Evolutionary conservation across 768 basidiomycete species (phyloP), one percentile per base, ranked within the genome.

Genomic region (Psilocybe sp.): DNA sequence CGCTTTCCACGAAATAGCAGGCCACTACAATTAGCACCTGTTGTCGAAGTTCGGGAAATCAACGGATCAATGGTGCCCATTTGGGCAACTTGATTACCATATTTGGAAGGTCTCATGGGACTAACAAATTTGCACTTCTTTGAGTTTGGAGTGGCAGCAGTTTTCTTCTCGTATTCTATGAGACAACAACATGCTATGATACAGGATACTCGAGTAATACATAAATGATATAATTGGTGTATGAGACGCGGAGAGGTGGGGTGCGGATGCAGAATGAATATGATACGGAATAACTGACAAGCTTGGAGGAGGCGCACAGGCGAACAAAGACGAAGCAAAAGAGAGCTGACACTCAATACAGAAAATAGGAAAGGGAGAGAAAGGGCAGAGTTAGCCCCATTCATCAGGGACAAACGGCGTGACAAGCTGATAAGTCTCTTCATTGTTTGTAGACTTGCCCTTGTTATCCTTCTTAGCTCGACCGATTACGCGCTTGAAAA

Each of bases 341-440:
- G 38, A 50, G 20, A 35, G n/a, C 18, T 28, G 23, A 7, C 23
- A 28, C 23, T 28, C 3, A 28, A 28, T 28, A 4, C 23, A 28
- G 23, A 28, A 34, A 14, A 14, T 45, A 32, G 23, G 28, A 41
- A 16, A 16, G 44, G 40, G 4, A 50, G 40, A 15, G 16, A 49
- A 44, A 37, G 19, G n/a, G 10, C 12, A 34, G 28, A 15, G 6
- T 66, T 61, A 84, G 49, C 85, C 84, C 80, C 80, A 87, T 55
- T 89, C 86, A 50, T 89, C 85, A 14, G 85, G 69, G 14, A 89
- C 79, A 65, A 92, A 92, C 1, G 89, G 89, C 13, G 89, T 92
- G 48, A 92, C 87, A 10, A 90, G 75, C 37, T 89, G 86, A 53
- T 85, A 92, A 8, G 83, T 86, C 51, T 91, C 88, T 56, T 88